Base-by-base conservation (phyloP, 2,329 filamentous ascomycete species). In the Aciculosporium take region DNA sequence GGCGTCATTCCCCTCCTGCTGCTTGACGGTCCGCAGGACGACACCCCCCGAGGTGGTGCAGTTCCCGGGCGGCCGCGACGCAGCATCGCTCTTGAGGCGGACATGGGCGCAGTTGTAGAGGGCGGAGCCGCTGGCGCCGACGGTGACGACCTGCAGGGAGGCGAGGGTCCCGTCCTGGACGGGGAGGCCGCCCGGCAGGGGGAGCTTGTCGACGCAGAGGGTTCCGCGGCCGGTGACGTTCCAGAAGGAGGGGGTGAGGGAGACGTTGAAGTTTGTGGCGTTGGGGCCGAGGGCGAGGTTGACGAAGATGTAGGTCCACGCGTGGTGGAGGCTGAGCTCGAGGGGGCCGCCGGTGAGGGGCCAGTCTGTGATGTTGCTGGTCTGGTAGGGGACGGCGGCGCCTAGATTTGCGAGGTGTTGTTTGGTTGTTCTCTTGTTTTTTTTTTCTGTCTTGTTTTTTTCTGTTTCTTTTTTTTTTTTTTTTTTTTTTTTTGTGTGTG, bases 41-140 rank as follows among this genome's bases (percentile, higher is more conserved):
- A 84, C 63, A 27, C 69, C 72, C 3, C 54, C 52, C 0, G 56
- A 51, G 18, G 34, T 40, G 3, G 44, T 52, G 46, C 57, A 58
- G 44, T 59, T 58, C 21, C 62, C 54, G 13, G 70, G 63, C 6
- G 70, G 63, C 7, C 62, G 56, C n/a, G n/a, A n/a, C 15, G 67
- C 63, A 4, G 72, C 66, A 9, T 63, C 62, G 39, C 64, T 62
- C 25, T 68, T 71, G 62, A 88, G 79, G 21, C 73, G 78, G 49
- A 87, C 74, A 51, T 88, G 82, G 53, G 81, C 79, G 58, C 83
- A 88, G 59, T 79, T 82, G 60, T 85, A 87, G 25, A 87, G 62
- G 13, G 80, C 76, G 30, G 67, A 69, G 17, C 67, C 71, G 4
- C 63, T 64, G 18, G 72, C 65, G 23, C 74, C 76, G 36, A 76